Conservation (phyloP, 2,329 filamentous ascomycete genomes). For the Verticillium dahliae region DNA sequence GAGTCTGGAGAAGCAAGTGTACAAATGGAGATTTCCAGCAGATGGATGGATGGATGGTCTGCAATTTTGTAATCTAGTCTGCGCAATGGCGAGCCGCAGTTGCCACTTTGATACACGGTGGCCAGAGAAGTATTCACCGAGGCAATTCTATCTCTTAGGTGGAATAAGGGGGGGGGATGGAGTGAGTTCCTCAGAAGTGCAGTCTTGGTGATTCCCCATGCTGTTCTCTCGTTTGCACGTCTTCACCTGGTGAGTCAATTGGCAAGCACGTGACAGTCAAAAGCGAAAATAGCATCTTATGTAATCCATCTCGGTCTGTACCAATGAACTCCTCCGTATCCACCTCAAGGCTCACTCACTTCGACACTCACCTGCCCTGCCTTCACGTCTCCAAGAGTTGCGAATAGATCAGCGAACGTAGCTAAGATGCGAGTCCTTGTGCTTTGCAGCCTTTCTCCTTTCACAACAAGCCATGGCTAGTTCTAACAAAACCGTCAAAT, state of each 20-base stretch:
- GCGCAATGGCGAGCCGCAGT: background rate
- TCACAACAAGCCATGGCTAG: slow-evolving; percentile 7
- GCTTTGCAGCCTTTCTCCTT: background rate
- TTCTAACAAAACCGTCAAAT: slow-evolving; percentile 36
- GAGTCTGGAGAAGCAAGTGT: background rate
- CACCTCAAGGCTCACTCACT: too few relatives aligned
- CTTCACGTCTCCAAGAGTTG: background rate
- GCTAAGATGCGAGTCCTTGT: background rate
- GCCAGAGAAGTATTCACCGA: too few relatives aligned
- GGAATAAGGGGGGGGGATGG: too few relatives aligned
- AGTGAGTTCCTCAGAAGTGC: too few relatives aligned
- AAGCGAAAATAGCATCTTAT: background rate
- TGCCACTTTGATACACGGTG: too few relatives aligned
- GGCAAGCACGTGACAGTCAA: background rate
- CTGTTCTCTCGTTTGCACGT: too few relatives aligned
- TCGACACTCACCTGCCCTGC: too few relatives aligned
- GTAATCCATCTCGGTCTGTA: too few relatives aligned
- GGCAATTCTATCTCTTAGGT: too few relatives aligned
- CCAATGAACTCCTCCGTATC: background rate
- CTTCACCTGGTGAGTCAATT: too few relatives aligned
- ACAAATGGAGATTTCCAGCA: background rate
- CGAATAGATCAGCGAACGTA: background rate
- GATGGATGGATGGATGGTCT: background rate
- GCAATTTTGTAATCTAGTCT: background rate
- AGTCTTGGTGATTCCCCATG: too few relatives aligned